Base-by-base conservation (phyloP, 805 yeast genomes). In the Candida silvicultrix region DNA sequence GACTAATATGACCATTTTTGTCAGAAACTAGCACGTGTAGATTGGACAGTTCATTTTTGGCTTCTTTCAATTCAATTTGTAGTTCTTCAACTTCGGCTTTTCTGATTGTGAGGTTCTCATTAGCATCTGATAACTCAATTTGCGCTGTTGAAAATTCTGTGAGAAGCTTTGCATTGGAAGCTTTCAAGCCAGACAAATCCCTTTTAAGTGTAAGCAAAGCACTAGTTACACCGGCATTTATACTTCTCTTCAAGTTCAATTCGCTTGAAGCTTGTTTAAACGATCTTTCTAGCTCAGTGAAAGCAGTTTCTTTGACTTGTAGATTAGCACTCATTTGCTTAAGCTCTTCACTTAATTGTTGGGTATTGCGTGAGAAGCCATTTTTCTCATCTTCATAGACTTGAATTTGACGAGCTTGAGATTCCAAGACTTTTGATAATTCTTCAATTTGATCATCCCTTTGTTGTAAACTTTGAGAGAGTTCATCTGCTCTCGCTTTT, bases 51-150 rank as follows among this genome's bases (percentile, higher is more conserved):
- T 49, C 51, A 7, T 44, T 44, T 25, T 51, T 48, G 20, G 38
- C 25, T 20, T 49, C 44, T 15, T 40, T 49, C 12, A 54, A 23
- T 43, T 60, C 60, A 16, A 49, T 25, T 18, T 49, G 50, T 23
- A 62, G 42, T 44, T 61, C 63, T 38, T 50, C 53, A 36, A 59
- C 61, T 40, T 60, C 65, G 3, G 62, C 62, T 38, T 54, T 54
- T 49, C 61, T 58, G 14, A 58, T 43, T 3, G 50, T 44, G 39
- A 59, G 42, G 0, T 49, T 38, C 21, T 60, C 62, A 25, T 48
- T 38, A 14, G 49, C 31, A 28, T 56, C 59, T 2, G 23, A 23
- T 16, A 58, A 42, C 16, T 47, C 37, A 8, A 14, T 11, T 19
- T 39, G 20, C 8, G n/a, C 11, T n/a, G 11, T 15, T 1, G 25